These are phyloP conservation scores for Talaromyces sp. DNA, from an alignment of 2,329 filamentous ascomycete species.

Conservation along the genomic window DNA sequence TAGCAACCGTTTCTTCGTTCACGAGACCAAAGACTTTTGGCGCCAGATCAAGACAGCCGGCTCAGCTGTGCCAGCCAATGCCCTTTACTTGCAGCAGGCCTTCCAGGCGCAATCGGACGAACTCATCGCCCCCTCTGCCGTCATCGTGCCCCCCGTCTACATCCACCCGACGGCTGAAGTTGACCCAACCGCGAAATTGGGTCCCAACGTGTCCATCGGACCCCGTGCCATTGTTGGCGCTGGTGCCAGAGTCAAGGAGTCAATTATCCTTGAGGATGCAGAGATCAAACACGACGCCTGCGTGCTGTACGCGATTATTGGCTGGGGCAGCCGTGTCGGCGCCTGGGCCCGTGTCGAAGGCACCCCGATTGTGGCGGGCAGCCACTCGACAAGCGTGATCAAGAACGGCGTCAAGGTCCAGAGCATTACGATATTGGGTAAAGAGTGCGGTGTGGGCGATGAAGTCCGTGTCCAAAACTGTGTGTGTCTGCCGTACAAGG, in stretches of 20 bases:
- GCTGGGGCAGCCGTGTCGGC: slow-evolving; percentile 92
- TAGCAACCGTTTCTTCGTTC: slow-evolving; percentile 95
- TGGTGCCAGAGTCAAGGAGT: slow-evolving; percentile 89
- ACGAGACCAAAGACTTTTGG: slow-evolving; percentile 99
- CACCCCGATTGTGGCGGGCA: slow-evolving; percentile 79
- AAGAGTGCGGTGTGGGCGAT: slow-evolving; percentile 90
- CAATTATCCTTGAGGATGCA: slow-evolving; percentile 88
- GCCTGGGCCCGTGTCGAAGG: slow-evolving; percentile 99
- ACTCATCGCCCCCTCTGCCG: slow-evolving; percentile 75
- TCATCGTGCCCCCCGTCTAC: slow-evolving; percentile 88
- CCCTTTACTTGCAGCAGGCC: slow-evolving; percentile 91
- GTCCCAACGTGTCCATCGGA: slow-evolving; percentile 93
- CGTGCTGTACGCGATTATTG: slow-evolving; percentile 91
- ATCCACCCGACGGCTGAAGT: slow-evolving; percentile 89
- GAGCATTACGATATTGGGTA: slow-evolving; percentile 94
- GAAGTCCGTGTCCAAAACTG: slow-evolving; percentile 97
- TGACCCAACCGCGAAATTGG: slow-evolving; percentile 92
- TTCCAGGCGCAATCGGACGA: slow-evolving; percentile 78
- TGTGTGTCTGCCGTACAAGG: slow-evolving; percentile 95
- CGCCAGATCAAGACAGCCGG: slow-evolving; percentile 99
- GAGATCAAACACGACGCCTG: slow-evolving; percentile 98
- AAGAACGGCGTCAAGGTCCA: slow-evolving; percentile 99
- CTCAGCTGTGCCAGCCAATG: slow-evolving; percentile 93
- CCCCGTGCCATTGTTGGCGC: slow-evolving; percentile 81
- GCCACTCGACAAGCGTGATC: slow-evolving; percentile 88